Conservation (phyloP, 2,329 filamentous ascomycete genomes). For the Zopfia rhizophila region DNA sequence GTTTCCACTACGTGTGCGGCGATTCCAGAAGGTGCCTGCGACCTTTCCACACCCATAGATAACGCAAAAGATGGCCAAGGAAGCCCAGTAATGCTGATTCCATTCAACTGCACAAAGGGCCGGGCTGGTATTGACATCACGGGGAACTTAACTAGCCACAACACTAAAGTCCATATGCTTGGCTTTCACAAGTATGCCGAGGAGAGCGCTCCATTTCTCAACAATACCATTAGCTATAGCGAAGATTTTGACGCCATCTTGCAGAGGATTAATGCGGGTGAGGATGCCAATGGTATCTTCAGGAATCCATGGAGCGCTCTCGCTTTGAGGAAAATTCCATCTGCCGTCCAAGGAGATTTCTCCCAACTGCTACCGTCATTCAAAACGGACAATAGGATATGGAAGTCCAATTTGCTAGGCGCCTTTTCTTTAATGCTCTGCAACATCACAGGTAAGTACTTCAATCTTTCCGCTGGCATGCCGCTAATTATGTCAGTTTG, state of each 20-base stretch:
- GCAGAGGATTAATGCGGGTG: constrained; percentile 3
- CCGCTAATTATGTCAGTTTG: constrained; percentile 7
- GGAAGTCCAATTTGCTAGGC: constrained; percentile 15
- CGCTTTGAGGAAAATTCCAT: constrained; percentile 15
- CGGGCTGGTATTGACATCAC: constrained; percentile 17
- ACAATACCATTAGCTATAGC: neutral
- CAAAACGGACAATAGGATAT: constrained; percentile 13
- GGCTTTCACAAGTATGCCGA: constrained; percentile 17
- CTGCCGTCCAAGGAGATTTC: constrained; percentile 19
- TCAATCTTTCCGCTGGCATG: neutral
- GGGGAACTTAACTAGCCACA: constrained; percentile 19
- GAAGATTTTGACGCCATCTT: constrained; percentile 1
- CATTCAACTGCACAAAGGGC: constrained; percentile 22
- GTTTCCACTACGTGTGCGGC: constrained; percentile 26
- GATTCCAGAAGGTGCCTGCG: constrained; percentile 16
- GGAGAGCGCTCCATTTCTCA: constrained; percentile 11
- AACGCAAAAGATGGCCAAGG: constrained; percentile 2
- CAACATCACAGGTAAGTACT: constrained; percentile 18
- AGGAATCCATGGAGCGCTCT: constrained; percentile 19
- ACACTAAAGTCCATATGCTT: constrained; percentile 11
- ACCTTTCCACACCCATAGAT: constrained; percentile 2
- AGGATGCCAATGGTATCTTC: constrained; percentile 20
- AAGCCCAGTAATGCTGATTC: constrained; percentile 10
- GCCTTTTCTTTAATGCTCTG: constrained; percentile 14
- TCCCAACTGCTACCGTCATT: constrained; percentile 12